Conservation (phyloP, 73 alveolate genomes). For the Symbiodinium natans region DNA sequence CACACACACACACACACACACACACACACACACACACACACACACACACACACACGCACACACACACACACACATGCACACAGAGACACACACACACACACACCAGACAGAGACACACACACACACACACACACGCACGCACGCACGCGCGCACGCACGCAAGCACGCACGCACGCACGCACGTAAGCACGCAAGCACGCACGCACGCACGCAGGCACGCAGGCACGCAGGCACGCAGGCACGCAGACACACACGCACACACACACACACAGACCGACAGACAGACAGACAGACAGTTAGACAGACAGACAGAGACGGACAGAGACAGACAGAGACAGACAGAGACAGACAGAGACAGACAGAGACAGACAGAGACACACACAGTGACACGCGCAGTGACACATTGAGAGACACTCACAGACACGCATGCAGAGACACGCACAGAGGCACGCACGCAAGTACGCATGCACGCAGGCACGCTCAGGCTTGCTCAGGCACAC, state of each 20-base stretch:
- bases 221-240: not conserved
- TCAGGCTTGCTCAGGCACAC: too few species aligned
- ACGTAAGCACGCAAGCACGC: not conserved
- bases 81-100: slow-evolving; percentile 12
- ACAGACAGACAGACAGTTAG: not conserved
- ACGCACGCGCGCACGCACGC: not conserved
- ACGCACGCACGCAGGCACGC: not conserved
- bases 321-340: slow-evolving; percentile 11
- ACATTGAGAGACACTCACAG: slow-evolving; percentile 7
- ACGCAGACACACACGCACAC: not conserved
- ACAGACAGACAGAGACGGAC: not conserved
- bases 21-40: slow-evolving; percentile 5
- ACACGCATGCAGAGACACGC: slow-evolving; percentile 2
- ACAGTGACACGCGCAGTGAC: not conserved
- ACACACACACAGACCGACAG: not conserved
- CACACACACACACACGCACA: not conserved
- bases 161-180: not conserved
- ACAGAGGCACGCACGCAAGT: not conserved
- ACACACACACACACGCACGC: not conserved
- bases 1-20: slow-evolving; percentile 6
- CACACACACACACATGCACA: not conserved
- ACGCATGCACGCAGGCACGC: too few species aligned
- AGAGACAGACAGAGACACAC: slow-evolving; percentile 4
- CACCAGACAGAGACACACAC: slow-evolving; percentile 16
- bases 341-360: slow-evolving; percentile 5